phyloP scores from a whole-genome alignment of 1,284 basidiomycete species.

The Thelephora terrestris region DNA sequence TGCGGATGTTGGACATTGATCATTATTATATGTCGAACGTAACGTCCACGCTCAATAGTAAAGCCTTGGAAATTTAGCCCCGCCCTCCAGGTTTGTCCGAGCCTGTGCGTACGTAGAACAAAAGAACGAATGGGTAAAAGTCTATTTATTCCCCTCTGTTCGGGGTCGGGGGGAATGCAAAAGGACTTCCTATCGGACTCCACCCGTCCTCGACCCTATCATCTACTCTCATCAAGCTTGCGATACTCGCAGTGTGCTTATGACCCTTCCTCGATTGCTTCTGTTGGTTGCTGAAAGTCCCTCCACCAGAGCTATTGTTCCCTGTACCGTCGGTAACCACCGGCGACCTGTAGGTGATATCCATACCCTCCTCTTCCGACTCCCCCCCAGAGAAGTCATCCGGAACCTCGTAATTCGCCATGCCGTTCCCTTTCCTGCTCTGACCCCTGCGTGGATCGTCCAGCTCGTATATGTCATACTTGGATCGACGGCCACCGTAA shows the following conservation, averaged over 20 bases:
- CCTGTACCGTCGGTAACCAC: constrained; percentile 29
- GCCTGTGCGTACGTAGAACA: too few species aligned
- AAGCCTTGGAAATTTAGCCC: too few species aligned
- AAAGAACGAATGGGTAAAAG: too few species aligned
- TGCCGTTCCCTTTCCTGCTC: constrained; percentile 16
- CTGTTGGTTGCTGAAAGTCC: constrained; percentile 21
- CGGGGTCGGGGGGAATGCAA: constrained; percentile 32
- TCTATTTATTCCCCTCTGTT: constrained; percentile 2
- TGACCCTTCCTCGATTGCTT: constrained; percentile 37
- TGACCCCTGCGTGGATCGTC: constrained; percentile 32
- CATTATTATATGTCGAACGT: too few species aligned
- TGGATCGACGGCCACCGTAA: constrained; percentile 30
- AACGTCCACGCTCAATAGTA: too few species aligned
- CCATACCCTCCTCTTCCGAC: constrained; percentile 43
- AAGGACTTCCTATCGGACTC: constrained; percentile 54
- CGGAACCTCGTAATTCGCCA: constrained; percentile 41
- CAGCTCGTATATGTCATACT: constrained; percentile 69
- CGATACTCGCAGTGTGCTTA: constrained; percentile 71
- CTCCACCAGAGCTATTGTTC: not conserved
- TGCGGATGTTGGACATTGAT: too few species aligned
- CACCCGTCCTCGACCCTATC: constrained; percentile 68
- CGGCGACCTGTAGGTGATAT: constrained; percentile 63
- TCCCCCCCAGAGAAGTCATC: constrained; percentile 40
- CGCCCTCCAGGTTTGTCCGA: too few species aligned
- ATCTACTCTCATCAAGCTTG: constrained; percentile 64